A percentile compares a stretch with the other conserved stretches of the same genome.
Evolutionary conservation across 2,329 filamentous ascomycete species (phyloP).

Genomic region (Bipolaris cookei): DNA sequence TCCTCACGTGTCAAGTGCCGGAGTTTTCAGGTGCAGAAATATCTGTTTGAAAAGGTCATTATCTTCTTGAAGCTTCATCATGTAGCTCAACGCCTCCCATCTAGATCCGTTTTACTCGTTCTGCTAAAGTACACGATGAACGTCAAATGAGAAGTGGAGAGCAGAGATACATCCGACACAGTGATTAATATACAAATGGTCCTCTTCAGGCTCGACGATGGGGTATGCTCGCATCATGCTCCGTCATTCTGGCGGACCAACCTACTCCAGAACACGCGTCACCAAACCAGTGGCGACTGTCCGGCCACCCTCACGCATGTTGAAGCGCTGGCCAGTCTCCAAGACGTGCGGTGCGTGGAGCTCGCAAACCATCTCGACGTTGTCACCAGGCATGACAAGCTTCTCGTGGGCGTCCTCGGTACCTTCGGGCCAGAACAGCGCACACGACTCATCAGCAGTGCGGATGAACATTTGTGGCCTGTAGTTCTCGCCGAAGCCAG

Average conservation of each 20-base stretch:
- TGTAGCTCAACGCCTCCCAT: slow-evolving; percentile 29
- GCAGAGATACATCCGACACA: slow-evolving; percentile 27
- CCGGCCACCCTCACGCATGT: slow-evolving; percentile 94
- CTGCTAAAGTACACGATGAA: slow-evolving; percentile 36
- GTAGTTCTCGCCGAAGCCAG: slow-evolving; percentile 95
- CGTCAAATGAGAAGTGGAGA: slow-evolving; percentile 35
- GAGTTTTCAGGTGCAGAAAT: neutral
- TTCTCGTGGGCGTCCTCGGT: slow-evolving; percentile 73
- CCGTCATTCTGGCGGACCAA: neutral
- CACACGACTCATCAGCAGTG: slow-evolving; percentile 78
- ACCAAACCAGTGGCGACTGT: slow-evolving; percentile 51
- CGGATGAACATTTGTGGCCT: slow-evolving; percentile 95
- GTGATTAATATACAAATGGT: slow-evolving; percentile 32
- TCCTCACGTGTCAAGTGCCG: neutral
- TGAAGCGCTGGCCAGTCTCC: slow-evolving; percentile 94
- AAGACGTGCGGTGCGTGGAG: slow-evolving; percentile 85
- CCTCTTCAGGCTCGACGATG: slow-evolving; percentile 15
- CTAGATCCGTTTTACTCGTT: slow-evolving; percentile 31
- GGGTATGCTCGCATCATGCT: slow-evolving; percentile 13
- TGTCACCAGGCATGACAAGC: slow-evolving; percentile 98
- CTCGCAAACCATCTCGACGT: slow-evolving; percentile 93
- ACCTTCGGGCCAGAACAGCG: slow-evolving; percentile 85
- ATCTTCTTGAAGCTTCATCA: slow-evolving; percentile 26
- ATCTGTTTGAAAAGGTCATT: slow-evolving; percentile 19
- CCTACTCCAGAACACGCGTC: slow-evolving; percentile 47